Evolutionary conservation across 1,284 basidiomycete genomes (phyloP), one percentile per base, ranked within the genome.

Genomic region (Singerocomus inundabilis): DNA sequence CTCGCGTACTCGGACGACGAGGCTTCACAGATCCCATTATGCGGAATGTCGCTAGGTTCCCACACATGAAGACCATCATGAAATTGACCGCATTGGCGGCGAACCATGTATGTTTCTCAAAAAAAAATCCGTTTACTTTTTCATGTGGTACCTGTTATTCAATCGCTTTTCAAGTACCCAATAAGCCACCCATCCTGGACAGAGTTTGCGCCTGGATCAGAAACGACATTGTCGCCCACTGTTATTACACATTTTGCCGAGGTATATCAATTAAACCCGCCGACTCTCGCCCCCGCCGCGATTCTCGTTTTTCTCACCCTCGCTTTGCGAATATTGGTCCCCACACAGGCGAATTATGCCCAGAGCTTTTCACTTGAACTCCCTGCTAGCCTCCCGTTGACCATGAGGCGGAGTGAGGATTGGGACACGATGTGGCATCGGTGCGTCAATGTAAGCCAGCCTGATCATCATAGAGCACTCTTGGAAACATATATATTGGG

Each of bases 301-400:
- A 85, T 88, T 48, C 76, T 89, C 11, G 74, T 81, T 1, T 88
- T 82, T 64, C 72, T 88, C 36, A 76, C 79, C 1, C 67, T 88
- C 2, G 71, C 75, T 16, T 77, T 79, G 57, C 73, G 64, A 54
- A 58, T 71, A 21, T 58, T 70, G 36, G 57, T 60, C 38, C 54
- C 66, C 16, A 55, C 56, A 43, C 64, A 61, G 40, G 51, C 66
- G 33, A 68, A 64, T 52, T 66, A 69, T 53, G 57, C 68, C 30
- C 69, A 71, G 11, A 28, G 54, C 68, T 73, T 49, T 57, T 72
- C 34, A 56, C 70, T 34, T 68, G 73, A 10, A 57, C 67, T 45
- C 56, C 64, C 61, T 4, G 45, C 73, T 11, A 69, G 63, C 42
- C 60, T 49, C 13, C 16, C 68, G 3, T 39, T 38, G 21, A 31